Conservation (phyloP, 2,329 filamentous ascomycete species). For the Pseudogymnoascus sp. region DNA sequence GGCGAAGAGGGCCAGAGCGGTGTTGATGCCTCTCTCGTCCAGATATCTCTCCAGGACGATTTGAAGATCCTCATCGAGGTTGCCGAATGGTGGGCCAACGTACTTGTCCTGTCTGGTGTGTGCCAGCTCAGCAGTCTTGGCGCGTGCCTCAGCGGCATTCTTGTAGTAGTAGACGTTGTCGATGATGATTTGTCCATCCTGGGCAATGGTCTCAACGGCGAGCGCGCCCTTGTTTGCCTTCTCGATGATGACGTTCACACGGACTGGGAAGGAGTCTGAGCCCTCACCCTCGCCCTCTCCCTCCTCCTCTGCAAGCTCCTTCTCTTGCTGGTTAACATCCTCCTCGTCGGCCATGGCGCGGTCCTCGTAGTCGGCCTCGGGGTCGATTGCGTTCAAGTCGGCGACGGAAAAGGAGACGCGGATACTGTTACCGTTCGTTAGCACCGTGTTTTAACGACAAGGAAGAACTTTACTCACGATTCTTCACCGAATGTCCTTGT, state of each 20-base stretch:
- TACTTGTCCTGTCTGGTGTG: slow-evolving; percentile 73
- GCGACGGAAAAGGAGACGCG: slow-evolving; percentile 77
- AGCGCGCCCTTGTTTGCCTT: slow-evolving; percentile 74
- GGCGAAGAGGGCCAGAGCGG: slow-evolving; percentile 78
- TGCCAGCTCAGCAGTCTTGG: slow-evolving; percentile 65
- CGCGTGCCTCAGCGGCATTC: slow-evolving; percentile 68
- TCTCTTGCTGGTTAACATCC: slow-evolving; percentile 41
- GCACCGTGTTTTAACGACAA: background rate
- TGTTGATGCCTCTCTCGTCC: slow-evolving; percentile 87
- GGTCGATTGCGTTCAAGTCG: slow-evolving; percentile 63
- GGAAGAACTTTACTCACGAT: slow-evolving; percentile 49
- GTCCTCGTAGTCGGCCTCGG: slow-evolving; percentile 51
- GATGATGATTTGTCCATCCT: slow-evolving; percentile 78
- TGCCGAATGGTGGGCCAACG: slow-evolving; percentile 84
- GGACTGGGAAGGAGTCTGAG: slow-evolving; percentile 62
- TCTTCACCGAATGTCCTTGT: slow-evolving; percentile 79
- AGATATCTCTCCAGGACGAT: slow-evolving; percentile 86
- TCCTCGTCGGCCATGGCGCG: slow-evolving; percentile 48
- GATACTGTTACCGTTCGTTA: slow-evolving; percentile 43
- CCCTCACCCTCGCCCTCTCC: slow-evolving; percentile 42
- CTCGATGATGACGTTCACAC: slow-evolving; percentile 79
- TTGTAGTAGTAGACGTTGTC: slow-evolving; percentile 87
- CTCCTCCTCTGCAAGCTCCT: slow-evolving; percentile 50
- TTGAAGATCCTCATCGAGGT: slow-evolving; percentile 93
- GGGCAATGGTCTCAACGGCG: slow-evolving; percentile 75